Evolutionary conservation across 257 asterid genomes (phyloP), one percentile per base, ranked within the genome.

Genomic region (Solanum medicagineum): DNA sequence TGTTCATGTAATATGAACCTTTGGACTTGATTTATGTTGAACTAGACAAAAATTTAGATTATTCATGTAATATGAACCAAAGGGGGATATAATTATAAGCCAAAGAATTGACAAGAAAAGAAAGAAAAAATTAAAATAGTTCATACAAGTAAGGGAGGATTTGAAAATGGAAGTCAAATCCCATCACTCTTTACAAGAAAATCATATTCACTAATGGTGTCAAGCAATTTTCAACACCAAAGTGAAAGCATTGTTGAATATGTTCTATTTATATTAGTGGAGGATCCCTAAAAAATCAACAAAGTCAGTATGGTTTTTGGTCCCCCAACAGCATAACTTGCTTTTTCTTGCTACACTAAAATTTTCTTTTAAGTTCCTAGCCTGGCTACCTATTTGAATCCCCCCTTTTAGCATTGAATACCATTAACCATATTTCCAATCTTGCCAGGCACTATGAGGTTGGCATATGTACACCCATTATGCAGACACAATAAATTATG

Each of bases 191-290:
- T 88, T 81, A 83, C n/a, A 51, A 62, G 84, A 90, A 89, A 89
- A 90, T 92, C 77, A 54, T 83, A 87, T 87, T 85, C 88, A 91
- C 86, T 56, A 84, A 86, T 93, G 89, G 93, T 89, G 92, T 89
- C 40, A 84, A 88, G 89, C 87, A 84, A 90, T 90, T 93, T 93
- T 91, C 93, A 89, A 91, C 75, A 45, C 77, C 87, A 88, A 90
- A 91, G 90, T 85, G 92, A 93, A 90, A 88, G 90, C 93, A 56
- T 86, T 80, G 90, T 93, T 92, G 92, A 93, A 93, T 93, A 90
- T 89, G 90, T 89, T 90, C 91, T 32, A 82, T 82, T 79, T 40
- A 56, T 16, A 74, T 87, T 85, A 89, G 94, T 91, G 95, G 91
- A 88, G 90, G 88, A 86, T 87, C 86, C 89, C 91, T 90, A 91